Base-by-base conservation (phyloP, 2,329 filamentous ascomycete genomes). In the Elsinoe arachidis region DNA sequence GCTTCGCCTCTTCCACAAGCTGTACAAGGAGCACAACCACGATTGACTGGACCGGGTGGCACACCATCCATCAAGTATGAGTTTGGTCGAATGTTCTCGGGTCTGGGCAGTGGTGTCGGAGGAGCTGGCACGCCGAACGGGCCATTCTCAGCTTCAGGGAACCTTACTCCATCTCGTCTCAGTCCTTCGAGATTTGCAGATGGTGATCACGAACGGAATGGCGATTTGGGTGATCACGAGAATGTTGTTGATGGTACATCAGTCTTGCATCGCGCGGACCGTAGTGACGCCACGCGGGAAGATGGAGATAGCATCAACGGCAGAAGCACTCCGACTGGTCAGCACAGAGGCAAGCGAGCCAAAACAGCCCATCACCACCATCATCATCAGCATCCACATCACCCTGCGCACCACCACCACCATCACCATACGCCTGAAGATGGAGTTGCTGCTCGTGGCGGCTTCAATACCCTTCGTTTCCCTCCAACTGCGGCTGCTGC, bases 1-100 rank as follows among this genome's bases (percentile, higher is more conserved):
- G 80, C 90, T 38, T 96, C 92, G 7, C 92, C 92, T 1, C 76
- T 96, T 14, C 92, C 92, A 1, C 92, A 96, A 70, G 91, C 92
- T 19, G 91, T 96, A 0, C 91, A 96, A 68, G 92, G 92, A 19
- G 91, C 88, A 1, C 91, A 96, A 69, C 83, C 86, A 14, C 87
- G 90, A 64, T 81, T 87, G 38, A 80, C 87, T 55, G 88, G 87
- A 2, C 88, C 90, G 5, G 83, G 84, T 12, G 87, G 86, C 14
- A 90, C 96, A 69, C 87, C 90, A 10, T 87, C 87, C 43, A 95
- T 96, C 67, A 96, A 96, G 77, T 95, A 85, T 68, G 92, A 96
- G 69, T 91, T 96, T 69, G 91, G 91, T 26, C 85, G 90, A 61
- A 95, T 96, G 79, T 96, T 96, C 72, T 90, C 89, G 15, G 92